Evolutionary conservation across 2,329 filamentous ascomycete genomes (phyloP).

Genomic region (Cercospora sp.): DNA sequence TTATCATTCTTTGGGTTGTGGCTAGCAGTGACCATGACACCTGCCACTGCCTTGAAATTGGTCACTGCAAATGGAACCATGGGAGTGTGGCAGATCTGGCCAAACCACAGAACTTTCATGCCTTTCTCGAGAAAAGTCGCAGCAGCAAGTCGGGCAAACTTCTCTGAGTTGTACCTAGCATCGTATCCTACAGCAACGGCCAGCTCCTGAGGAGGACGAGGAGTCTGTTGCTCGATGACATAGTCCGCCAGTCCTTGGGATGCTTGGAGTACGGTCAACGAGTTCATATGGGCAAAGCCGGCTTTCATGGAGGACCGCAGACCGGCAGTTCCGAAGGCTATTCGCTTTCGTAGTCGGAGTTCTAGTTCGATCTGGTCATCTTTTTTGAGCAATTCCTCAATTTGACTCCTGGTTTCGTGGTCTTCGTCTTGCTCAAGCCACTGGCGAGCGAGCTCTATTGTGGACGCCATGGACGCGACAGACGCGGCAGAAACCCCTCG

Average conservation of each 20-base stretch:
- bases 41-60: slow-evolving; percentile 55
- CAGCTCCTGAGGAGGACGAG: slow-evolving; percentile 38
- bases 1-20: slow-evolving; percentile 66
- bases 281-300: slow-evolving; percentile 55
- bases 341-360: slow-evolving; percentile 54
- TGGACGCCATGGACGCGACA: slow-evolving; percentile 12
- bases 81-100: slow-evolving; percentile 58
- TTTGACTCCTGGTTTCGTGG: slow-evolving; percentile 54
- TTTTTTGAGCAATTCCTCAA: slow-evolving; percentile 51
- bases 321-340: slow-evolving; percentile 64
- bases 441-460: slow-evolving; percentile 47
- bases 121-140: slow-evolving; percentile 60
- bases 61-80: slow-evolving; percentile 62
- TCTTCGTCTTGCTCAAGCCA: slow-evolving; percentile 63
- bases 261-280: slow-evolving; percentile 49
- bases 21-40: slow-evolving; percentile 66
- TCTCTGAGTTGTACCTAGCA: slow-evolving; percentile 62
- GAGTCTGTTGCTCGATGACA: slow-evolving; percentile 47
- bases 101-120: slow-evolving; percentile 61
- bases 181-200: slow-evolving; percentile 63
- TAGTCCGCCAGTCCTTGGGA: slow-evolving; percentile 66
- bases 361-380: slow-evolving; percentile 53
- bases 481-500: background rate
- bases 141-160: slow-evolving; percentile 61
- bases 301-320: slow-evolving; percentile 65